Percentiles rank a stretch among this genome's conserved stretches.
phyloP scores from a whole-genome alignment of 2,329 filamentous ascomycete genomes.

The Fusarium longipes region DNA sequence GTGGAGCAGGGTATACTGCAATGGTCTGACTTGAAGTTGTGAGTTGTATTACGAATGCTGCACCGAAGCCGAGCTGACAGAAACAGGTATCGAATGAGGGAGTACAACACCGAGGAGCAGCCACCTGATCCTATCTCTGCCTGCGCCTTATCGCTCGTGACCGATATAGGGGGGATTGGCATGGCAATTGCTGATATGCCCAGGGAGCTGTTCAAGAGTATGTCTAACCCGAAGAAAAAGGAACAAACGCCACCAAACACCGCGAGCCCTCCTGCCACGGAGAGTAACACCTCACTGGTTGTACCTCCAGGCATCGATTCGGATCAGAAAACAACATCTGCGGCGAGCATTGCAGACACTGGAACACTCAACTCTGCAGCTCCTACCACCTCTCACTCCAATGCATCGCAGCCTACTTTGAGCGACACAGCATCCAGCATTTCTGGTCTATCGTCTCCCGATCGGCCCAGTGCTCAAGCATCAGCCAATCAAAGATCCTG shows the following conservation, averaged over 20 bases:
- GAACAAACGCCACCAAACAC: conserved; percentile 4
- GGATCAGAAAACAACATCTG: conserved; percentile 13
- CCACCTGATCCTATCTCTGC: conserved; percentile 84
- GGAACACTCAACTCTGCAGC: conserved; percentile 9
- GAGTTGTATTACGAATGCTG: conserved; percentile 47
- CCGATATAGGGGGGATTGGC: conserved; percentile 82
- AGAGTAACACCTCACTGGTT: conserved; percentile 11
- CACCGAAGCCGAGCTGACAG: conserved; percentile 12
- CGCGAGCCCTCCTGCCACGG: conserved; percentile 9
- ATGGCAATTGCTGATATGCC: conserved; percentile 84
- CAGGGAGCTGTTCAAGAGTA: conserved; percentile 63
- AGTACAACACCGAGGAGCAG: conserved; percentile 82
- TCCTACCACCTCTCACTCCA: conserved; percentile 31
- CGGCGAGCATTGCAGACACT: conserved; percentile 16
- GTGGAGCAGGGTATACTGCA: conserved; percentile 72
- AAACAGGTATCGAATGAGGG: conserved; percentile 62
- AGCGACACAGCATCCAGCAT: conserved; percentile 39
- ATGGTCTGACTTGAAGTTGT: conserved; percentile 79
- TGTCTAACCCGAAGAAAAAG: conserved; percentile 40
- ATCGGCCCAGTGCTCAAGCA: conserved; percentile 23
- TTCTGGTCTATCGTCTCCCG: conserved; percentile 27
- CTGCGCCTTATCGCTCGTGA: conserved; percentile 80
- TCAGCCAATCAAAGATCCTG: conserved; percentile 24
- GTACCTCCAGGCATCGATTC: conserved; percentile 11
- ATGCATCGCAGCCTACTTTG: conserved; percentile 37